Conservation (phyloP, 2,329 filamentous ascomycete species). For the Lachnellula arida region DNA sequence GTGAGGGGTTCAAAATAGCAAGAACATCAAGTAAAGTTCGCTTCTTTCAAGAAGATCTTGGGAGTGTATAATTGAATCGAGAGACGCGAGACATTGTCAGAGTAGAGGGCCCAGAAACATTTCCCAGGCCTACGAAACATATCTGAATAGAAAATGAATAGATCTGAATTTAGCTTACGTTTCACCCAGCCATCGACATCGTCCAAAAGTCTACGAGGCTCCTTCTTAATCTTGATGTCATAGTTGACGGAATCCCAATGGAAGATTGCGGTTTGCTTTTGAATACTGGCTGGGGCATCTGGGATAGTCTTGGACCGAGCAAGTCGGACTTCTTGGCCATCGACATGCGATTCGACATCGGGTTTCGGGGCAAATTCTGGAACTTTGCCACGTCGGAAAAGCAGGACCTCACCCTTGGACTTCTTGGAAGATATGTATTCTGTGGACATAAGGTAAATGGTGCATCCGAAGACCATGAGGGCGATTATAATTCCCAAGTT, state of each 20-base stretch:
- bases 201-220: slow-evolving; percentile 72
- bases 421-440: slow-evolving; percentile 61
- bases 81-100: no score
- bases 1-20: no score
- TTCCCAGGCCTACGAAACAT: no score
- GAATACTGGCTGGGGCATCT: slow-evolving; percentile 24
- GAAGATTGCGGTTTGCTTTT: slow-evolving; percentile 48
- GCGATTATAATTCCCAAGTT: slow-evolving; percentile 66
- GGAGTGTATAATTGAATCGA: no score
- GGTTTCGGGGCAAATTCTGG: slow-evolving; percentile 10
- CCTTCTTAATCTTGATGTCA: slow-evolving; percentile 70
- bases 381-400: slow-evolving; percentile 67
- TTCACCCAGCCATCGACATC: slow-evolving; percentile 92
- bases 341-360: slow-evolving; percentile 20
- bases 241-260: slow-evolving; percentile 48
- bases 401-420: slow-evolving; percentile 71
- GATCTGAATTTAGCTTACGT: slow-evolving; percentile 32
- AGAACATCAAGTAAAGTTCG: no score
- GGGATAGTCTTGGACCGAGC: slow-evolving; percentile 30
- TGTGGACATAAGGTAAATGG: slow-evolving; percentile 57
- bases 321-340: slow-evolving; percentile 33
- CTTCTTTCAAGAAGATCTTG: no score
- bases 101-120: no score
- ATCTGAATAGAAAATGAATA: no score
- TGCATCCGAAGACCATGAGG: slow-evolving; percentile 58